Percentiles rank a stretch among this genome's conserved stretches.
These are phyloP conservation scores for apple (Malus domestica) DNA, from an alignment of 306 rosid species.

Conservation along the genomic window DNA sequence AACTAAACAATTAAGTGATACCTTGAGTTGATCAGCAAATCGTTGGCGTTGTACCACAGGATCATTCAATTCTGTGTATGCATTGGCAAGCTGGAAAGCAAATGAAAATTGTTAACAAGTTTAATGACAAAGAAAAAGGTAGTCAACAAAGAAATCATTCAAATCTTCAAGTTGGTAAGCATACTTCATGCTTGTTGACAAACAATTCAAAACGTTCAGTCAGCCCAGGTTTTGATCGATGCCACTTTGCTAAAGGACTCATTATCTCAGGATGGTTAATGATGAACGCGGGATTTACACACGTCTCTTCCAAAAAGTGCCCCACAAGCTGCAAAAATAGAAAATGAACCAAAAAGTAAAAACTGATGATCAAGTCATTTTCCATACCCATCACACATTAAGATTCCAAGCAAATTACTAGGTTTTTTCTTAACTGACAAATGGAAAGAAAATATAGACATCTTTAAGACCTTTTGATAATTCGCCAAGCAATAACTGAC, in stretches of 20 bases:
- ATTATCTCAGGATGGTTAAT: slow-evolving; percentile 85
- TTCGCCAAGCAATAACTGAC: background rate
- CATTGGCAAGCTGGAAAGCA: slow-evolving; percentile 65
- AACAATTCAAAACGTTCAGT: slow-evolving; percentile 93
- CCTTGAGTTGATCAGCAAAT: slow-evolving; percentile 94
- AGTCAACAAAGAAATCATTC: background rate
- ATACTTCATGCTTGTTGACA: slow-evolving; percentile 78
- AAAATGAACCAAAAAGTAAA: background rate
- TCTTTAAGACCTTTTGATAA: background rate
- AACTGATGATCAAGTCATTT: background rate
- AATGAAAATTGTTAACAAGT: slow-evolving; percentile 9
- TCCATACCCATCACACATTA: background rate
- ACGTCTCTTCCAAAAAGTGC: slow-evolving; percentile 79
- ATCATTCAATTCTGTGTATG: slow-evolving; percentile 91
- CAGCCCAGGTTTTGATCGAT: slow-evolving; percentile 68
- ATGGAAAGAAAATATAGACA: background rate
- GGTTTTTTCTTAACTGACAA: background rate
- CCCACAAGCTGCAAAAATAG: slow-evolving; percentile 78
- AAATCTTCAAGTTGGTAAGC: background rate
- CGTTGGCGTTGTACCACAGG: slow-evolving; percentile 88
- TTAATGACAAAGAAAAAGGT: background rate
- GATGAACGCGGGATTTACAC: slow-evolving; percentile 79
- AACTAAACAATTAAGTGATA: slow-evolving; percentile 11
- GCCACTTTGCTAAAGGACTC: slow-evolving; percentile 99
- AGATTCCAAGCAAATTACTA: background rate